Evolutionary conservation across 192 early-diverging fungal species (phyloP).

Genomic region (Rhizophlyctis rosea): DNA sequence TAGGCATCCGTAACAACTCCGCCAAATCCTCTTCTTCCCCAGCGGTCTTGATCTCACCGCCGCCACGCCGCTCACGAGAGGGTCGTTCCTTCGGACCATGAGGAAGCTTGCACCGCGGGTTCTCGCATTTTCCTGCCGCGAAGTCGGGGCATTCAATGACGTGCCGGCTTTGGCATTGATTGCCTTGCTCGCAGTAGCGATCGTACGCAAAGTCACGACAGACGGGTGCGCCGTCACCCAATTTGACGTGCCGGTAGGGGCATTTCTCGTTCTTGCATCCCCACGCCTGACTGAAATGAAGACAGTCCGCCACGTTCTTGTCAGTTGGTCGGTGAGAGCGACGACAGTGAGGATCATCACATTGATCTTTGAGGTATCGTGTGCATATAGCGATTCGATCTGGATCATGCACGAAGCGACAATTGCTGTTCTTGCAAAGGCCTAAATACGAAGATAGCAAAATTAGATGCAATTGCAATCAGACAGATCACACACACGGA

Average conservation of each 20-base stretch:
- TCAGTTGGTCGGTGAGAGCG: slow-evolving; percentile 24
- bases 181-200: slow-evolving; percentile 24
- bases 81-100: slow-evolving; percentile 7
- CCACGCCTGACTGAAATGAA: slow-evolving; percentile 22
- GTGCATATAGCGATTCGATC: slow-evolving; percentile 21
- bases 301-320: slow-evolving; percentile 28
- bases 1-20: slow-evolving; percentile 20
- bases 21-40: slow-evolving; percentile 19
- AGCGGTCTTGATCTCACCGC: neutral
- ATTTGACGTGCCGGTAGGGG: slow-evolving; percentile 30
- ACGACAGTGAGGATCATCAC: slow-evolving; percentile 1
- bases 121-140: slow-evolving; percentile 23
- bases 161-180: slow-evolving; percentile 19
- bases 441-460: slow-evolving; percentile 10
- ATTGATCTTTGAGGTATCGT: slow-evolving; percentile 15
- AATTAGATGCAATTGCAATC: neutral
- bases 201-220: slow-evolving; percentile 25
- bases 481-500: slow-evolving; percentile 7
- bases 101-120: slow-evolving; percentile 18
- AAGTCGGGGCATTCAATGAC: slow-evolving; percentile 30
- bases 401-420: slow-evolving; percentile 24
- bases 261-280: slow-evolving; percentile 27
- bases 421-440: slow-evolving; percentile 15
- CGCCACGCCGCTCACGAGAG: neutral
- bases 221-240: slow-evolving; percentile 15